Evolutionary conservation across 2,329 filamentous ascomycete species (phyloP).

Genomic region (Hypoxylon sp.): DNA sequence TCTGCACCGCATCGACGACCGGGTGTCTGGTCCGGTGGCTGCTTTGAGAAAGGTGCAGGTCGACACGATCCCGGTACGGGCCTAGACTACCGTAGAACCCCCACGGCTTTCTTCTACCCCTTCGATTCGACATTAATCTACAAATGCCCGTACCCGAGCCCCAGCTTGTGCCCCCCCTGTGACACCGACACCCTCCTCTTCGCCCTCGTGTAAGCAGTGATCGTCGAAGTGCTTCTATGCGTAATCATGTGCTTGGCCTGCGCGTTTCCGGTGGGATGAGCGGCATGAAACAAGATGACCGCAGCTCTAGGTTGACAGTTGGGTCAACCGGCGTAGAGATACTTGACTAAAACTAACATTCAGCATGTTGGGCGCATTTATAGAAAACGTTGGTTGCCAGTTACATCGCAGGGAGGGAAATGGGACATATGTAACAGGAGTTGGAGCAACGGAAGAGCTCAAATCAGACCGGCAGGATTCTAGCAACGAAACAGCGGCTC

Average conservation of each 20-base stretch:
- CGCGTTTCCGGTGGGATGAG: not conserved
- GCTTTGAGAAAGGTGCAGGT: conserved; percentile 32
- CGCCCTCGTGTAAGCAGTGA: not conserved
- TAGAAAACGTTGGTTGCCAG: not conserved
- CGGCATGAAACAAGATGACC: not conserved
- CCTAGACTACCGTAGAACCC: conserved; percentile 20
- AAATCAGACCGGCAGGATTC: conserved; percentile 2
- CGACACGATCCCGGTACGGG: not conserved
- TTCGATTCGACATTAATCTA: conserved; percentile 15
- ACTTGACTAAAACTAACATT: not conserved
- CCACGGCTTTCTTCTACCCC: conserved; percentile 2
- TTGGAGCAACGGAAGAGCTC: not conserved
- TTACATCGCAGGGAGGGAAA: not conserved
- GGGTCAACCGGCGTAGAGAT: not conserved
- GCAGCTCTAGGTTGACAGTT: not conserved
- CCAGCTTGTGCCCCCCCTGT: not conserved
- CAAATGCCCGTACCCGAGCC: conserved; percentile 10
- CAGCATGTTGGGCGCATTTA: not conserved
- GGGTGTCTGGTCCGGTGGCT: conserved; percentile 19
- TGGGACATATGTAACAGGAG: not conserved
- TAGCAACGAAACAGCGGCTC: conserved; percentile 4
- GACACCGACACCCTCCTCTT: not conserved
- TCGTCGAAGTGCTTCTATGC: not conserved
- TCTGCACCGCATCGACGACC: conserved; percentile 6
- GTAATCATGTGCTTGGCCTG: conserved; percentile 1